phyloP scores from a whole-genome alignment of 2,329 filamentous ascomycete species.

The Achaetomium macrosporum region DNA sequence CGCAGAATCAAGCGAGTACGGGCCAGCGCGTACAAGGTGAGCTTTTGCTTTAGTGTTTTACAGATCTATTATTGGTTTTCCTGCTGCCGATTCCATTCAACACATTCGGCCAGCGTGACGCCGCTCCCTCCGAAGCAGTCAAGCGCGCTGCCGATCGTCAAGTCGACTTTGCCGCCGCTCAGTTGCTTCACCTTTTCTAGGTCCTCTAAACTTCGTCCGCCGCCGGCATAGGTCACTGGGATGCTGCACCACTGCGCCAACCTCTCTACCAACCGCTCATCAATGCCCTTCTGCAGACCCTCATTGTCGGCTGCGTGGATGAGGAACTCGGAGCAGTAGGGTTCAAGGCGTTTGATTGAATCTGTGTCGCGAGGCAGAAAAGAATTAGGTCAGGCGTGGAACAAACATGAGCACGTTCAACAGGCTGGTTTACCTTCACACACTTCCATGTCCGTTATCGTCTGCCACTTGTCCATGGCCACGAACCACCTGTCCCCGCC shows the following conservation, averaged over 20 bases:
- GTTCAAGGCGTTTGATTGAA: slow-evolving; percentile 73
- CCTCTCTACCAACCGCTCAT: slow-evolving; percentile 71
- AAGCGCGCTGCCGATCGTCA: slow-evolving; percentile 93
- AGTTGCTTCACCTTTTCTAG: slow-evolving; percentile 73
- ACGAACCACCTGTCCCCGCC: slow-evolving; percentile 74
- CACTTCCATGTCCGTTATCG: slow-evolving; percentile 92
- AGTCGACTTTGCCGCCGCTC: slow-evolving; percentile 75
- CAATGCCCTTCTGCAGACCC: slow-evolving; percentile 84
- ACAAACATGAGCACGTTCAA: slow-evolving; percentile 13
- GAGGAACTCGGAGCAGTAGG: slow-evolving; percentile 92
- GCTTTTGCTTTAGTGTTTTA: background rate
- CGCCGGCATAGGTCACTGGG: slow-evolving; percentile 93
- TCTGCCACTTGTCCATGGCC: slow-evolving; percentile 99
- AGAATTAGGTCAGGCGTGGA: background rate
- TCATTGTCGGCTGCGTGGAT: slow-evolving; percentile 98
- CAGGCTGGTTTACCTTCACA: slow-evolving; percentile 64
- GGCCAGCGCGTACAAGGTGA: background rate
- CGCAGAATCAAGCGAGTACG: too few relatives aligned
- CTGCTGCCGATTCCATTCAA: slow-evolving; percentile 70
- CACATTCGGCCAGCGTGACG: slow-evolving; percentile 83
- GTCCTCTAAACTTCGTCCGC: slow-evolving; percentile 77
- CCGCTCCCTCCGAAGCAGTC: slow-evolving; percentile 91
- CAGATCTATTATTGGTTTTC: slow-evolving; percentile 6
- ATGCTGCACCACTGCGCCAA: slow-evolving; percentile 83
- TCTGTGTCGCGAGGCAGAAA: slow-evolving; percentile 42